Conservation (phyloP, 2,329 filamentous ascomycete species). For the Elsinoe ampelina region DNA sequence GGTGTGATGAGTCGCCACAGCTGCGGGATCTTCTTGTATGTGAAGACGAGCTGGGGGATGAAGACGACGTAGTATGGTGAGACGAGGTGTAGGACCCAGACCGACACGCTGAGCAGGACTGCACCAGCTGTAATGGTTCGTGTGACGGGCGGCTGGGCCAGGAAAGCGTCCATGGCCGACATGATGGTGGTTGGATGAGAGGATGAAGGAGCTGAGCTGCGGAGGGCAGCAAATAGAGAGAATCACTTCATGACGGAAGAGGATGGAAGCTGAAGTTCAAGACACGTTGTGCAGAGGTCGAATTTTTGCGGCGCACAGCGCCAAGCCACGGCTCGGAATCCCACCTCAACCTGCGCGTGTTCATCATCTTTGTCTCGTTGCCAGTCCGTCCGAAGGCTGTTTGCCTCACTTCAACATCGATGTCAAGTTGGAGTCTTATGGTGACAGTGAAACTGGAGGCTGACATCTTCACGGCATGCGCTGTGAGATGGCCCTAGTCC, state of each 20-base stretch:
- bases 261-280: constrained; percentile 11
- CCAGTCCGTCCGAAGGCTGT: too few species aligned
- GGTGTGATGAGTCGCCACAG: constrained; percentile 51
- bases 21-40: constrained; percentile 49
- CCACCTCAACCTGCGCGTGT: too few species aligned
- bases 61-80: constrained; percentile 46
- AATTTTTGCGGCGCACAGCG: not conserved
- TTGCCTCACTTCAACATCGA: too few species aligned
- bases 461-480: too few species aligned
- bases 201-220: not conserved
- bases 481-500: too few species aligned
- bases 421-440: too few species aligned
- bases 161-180: constrained; percentile 50
- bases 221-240: not conserved
- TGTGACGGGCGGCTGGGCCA: constrained; percentile 56
- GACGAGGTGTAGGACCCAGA: constrained; percentile 49
- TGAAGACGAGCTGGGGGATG: constrained; percentile 33
- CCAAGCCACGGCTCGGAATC: constrained; percentile 2
- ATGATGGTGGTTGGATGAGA: not conserved
- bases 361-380: too few species aligned
- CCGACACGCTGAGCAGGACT: constrained; percentile 52
- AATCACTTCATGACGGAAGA: constrained; percentile 11
- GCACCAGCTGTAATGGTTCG: constrained; percentile 61
- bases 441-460: too few species aligned
- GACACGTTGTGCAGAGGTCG: constrained; percentile 6